These are phyloP conservation scores for Scheffersomyces ergatensis DNA, from an alignment of 805 yeast species.

Conservation along the genomic window DNA sequence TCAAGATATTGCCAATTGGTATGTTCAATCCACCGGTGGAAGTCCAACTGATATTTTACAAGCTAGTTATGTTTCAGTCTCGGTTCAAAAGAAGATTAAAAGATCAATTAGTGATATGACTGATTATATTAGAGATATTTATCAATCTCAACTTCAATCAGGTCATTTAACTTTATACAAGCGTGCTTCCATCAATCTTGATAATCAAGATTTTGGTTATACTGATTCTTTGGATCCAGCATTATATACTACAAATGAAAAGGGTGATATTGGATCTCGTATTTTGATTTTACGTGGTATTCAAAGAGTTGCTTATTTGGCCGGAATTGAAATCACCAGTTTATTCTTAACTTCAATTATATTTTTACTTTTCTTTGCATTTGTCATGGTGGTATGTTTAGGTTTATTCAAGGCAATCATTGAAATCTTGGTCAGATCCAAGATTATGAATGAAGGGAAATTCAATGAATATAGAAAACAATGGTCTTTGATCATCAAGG, in stretches of 20 bases:
- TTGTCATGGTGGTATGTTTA: slow-evolving; percentile 53
- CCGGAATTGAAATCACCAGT: slow-evolving; percentile 82
- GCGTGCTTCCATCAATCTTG: slow-evolving; percentile 32
- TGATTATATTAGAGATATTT: slow-evolving; percentile 11
- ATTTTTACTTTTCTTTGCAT: slow-evolving; percentile 76
- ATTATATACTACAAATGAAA: slow-evolving; percentile 72
- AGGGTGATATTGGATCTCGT: slow-evolving; percentile 57
- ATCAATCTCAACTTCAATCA: slow-evolving; percentile 4
- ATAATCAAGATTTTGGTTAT: slow-evolving; percentile 46
- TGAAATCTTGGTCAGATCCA: slow-evolving; percentile 60
- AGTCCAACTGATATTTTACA: slow-evolving; percentile 70
- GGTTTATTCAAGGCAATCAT: slow-evolving; percentile 65
- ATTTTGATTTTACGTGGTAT: slow-evolving; percentile 86
- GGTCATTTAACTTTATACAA: slow-evolving; percentile 4
- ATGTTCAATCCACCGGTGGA: slow-evolving; percentile 94
- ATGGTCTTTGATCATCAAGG: slow-evolving; percentile 85
- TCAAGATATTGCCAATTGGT: slow-evolving; percentile 88
- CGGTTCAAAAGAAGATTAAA: slow-evolving; percentile 65
- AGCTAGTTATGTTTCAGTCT: slow-evolving; percentile 69
- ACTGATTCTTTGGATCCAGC: slow-evolving; percentile 39
- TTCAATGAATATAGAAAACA: slow-evolving; percentile 75
- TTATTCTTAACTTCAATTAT: slow-evolving; percentile 84
- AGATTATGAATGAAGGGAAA: slow-evolving; percentile 58
- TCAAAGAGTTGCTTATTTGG: slow-evolving; percentile 82
- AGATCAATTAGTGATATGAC: slow-evolving; percentile 20